Conservation (phyloP, 2,329 filamentous ascomycete genomes). For the Cladosporium sp. region DNA sequence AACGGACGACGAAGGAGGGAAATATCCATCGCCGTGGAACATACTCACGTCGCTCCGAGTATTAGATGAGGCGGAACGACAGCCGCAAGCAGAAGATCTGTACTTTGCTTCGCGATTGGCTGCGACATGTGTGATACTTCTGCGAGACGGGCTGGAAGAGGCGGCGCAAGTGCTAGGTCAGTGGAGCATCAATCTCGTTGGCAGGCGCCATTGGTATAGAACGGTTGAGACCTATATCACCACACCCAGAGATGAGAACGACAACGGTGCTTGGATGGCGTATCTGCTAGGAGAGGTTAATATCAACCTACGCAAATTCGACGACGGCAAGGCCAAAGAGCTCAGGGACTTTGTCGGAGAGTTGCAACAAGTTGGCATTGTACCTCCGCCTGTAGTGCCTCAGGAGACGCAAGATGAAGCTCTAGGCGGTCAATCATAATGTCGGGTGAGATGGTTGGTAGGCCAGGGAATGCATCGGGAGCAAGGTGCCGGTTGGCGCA, state of each 20-base stretch:
- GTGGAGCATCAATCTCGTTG: slow-evolving; percentile 14
- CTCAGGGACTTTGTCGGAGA: background rate
- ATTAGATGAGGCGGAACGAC: background rate
- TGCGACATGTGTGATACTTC: background rate
- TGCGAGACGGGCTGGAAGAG: background rate
- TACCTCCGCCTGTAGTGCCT: background rate
- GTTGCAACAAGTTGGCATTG: background rate
- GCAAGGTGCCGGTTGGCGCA: slow-evolving; percentile 1
- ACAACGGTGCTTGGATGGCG: background rate
- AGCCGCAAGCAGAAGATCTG: background rate
- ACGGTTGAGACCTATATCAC: background rate
- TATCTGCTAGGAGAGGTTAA: slow-evolving; percentile 2
- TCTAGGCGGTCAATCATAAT: background rate
- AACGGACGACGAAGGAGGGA: background rate
- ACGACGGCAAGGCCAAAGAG: background rate
- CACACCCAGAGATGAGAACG: background rate
- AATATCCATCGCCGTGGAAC: background rate
- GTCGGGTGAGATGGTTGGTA: background rate
- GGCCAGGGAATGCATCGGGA: slow-evolving; percentile 1
- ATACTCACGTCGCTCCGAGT: background rate
- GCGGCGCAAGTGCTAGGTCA: background rate
- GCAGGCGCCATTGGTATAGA: background rate
- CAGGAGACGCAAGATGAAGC: background rate
- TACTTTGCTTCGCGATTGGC: slow-evolving; percentile 6
- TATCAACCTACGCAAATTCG: background rate